These are phyloP conservation scores for Magnaporthiopsis rhizophila DNA, from an alignment of 2,329 filamentous ascomycete genomes.

Conservation along the genomic window DNA sequence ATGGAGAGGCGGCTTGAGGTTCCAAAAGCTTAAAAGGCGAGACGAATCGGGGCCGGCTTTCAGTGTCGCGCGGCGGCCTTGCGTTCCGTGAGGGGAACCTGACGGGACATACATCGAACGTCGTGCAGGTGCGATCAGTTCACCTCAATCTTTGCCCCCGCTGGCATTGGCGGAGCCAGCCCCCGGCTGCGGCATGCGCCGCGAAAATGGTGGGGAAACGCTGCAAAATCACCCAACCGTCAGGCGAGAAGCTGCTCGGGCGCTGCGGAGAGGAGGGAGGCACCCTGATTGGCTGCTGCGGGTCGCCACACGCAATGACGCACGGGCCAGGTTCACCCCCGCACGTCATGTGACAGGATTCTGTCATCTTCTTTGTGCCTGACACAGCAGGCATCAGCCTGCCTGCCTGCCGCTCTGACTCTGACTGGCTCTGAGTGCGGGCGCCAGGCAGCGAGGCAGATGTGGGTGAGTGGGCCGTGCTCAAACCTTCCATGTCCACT, in stretches of 20 bases:
- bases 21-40: not conserved
- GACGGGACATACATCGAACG: not conserved
- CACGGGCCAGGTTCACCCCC: not conserved
- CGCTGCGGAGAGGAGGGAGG: not conserved
- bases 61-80: not conserved
- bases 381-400: not conserved
- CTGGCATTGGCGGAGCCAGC: not conserved
- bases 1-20: not conserved
- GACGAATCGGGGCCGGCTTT: not conserved
- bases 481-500: not conserved
- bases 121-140: not conserved
- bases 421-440: not conserved
- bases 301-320: not conserved
- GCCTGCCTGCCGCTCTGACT: not conserved
- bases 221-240: not conserved
- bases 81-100: constrained; percentile 3
- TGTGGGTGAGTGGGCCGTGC: not conserved
- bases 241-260: not conserved
- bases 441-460: not conserved
- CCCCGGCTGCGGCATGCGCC: not conserved
- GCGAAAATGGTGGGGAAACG: not conserved
- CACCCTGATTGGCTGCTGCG: not conserved
- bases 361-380: not conserved
- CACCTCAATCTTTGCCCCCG: constrained; percentile 3
- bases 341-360: not conserved